These are phyloP conservation scores for Magnusiomyces clavatus DNA, from an alignment of 1,139 yeast genomes.

Conservation along the genomic window DNA sequence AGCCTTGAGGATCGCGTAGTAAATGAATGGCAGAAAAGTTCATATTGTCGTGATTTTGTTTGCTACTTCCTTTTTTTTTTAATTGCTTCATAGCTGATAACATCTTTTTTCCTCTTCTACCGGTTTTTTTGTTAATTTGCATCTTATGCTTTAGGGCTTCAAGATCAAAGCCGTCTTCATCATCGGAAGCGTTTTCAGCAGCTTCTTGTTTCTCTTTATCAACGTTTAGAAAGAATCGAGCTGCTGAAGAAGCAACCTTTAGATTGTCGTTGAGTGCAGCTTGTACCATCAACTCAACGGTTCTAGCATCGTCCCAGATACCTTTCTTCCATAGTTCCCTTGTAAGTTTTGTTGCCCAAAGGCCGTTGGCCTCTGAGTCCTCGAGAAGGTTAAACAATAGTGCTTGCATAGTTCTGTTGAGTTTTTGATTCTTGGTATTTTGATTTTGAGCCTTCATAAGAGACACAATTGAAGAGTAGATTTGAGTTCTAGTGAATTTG, in stretches of 20 bases:
- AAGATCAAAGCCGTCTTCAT: constrained; percentile 41
- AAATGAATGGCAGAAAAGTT: constrained; percentile 93
- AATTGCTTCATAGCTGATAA: constrained; percentile 62
- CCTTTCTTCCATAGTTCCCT: constrained; percentile 96
- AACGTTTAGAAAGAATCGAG: constrained; percentile 84
- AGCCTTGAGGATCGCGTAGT: constrained; percentile 94
- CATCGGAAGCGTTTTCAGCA: constrained; percentile 65
- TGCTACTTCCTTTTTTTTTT: constrained; percentile 45
- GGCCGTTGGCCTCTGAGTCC: constrained; percentile 63
- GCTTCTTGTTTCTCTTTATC: constrained; percentile 91
- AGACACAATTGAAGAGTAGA: constrained; percentile 70
- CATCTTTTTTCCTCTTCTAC: constrained; percentile 71
- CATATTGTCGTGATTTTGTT: constrained; percentile 52
- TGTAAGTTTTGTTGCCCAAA: constrained; percentile 94
- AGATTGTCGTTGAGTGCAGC: constrained; percentile 84
- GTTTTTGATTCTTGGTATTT: constrained; percentile 76
- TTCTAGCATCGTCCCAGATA: constrained; percentile 94
- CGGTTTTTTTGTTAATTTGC: constrained; percentile 74
- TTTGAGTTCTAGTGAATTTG: constrained; percentile 72
- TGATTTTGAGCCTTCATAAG: constrained; percentile 75
- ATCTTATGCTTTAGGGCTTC: constrained; percentile 65
- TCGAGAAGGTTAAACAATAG: constrained; percentile 68
- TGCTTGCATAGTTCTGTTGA: constrained; percentile 87
- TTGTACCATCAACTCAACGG: constrained; percentile 94
- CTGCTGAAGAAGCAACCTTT: constrained; percentile 87